Percentiles rank a stretch among this genome's conserved stretches.
Conservation (phyloP, 2,329 filamentous ascomycete genomes). For the Penicillium vulpinum region DNA sequence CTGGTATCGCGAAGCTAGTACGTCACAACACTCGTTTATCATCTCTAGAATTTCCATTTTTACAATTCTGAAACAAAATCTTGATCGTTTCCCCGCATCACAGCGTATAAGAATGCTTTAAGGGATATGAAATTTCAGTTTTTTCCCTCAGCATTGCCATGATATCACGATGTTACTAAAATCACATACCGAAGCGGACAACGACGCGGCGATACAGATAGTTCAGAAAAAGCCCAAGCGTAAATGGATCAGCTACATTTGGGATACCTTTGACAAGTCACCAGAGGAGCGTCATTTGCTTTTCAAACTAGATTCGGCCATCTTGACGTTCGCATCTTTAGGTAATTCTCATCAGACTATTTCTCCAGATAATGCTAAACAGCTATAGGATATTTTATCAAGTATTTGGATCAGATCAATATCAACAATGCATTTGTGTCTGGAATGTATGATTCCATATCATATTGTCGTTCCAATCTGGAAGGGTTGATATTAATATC, state of each 20-base stretch:
- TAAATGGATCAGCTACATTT: slow-evolving; percentile 53
- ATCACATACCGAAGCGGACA: slow-evolving; percentile 14
- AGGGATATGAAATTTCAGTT: neutral
- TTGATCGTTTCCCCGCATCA: neutral
- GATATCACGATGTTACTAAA: slow-evolving; percentile 20
- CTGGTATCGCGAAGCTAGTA: neutral
- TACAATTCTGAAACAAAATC: too few relatives aligned
- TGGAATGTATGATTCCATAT: slow-evolving; percentile 45
- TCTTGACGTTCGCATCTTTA: slow-evolving; percentile 50
- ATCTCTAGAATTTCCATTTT: too few relatives aligned
- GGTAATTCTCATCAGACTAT: slow-evolving; percentile 28
- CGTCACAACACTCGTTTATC: too few relatives aligned
- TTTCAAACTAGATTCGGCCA: slow-evolving; percentile 51
- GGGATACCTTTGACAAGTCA: slow-evolving; percentile 56
- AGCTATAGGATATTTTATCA: slow-evolving; percentile 51
- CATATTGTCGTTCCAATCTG: neutral
- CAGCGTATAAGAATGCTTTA: neutral
- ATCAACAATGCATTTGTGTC: slow-evolving; percentile 51
- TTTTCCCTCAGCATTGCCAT: neutral
- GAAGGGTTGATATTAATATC: neutral
- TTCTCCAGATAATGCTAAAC: neutral
- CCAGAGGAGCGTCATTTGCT: slow-evolving; percentile 51
- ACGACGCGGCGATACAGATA: slow-evolving; percentile 9
- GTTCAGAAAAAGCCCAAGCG: slow-evolving; percentile 32
- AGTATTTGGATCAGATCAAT: slow-evolving; percentile 50